Percentiles rank a stretch among this genome's conserved stretches.
Evolutionary conservation across 768 basidiomycete genomes (phyloP).

Genomic region (Amanita polypyramis): DNA sequence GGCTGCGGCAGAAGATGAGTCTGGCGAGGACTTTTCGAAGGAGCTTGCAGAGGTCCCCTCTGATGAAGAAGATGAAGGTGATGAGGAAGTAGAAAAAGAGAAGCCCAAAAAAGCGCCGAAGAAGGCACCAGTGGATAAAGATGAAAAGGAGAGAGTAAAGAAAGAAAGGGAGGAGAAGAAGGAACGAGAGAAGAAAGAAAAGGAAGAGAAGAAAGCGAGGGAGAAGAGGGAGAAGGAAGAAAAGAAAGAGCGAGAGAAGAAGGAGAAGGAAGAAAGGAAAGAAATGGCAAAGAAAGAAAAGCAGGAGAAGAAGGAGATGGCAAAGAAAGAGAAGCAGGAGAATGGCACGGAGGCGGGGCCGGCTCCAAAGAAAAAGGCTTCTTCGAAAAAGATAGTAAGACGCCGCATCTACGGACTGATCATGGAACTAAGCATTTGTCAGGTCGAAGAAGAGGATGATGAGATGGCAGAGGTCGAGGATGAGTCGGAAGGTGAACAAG

Average conservation of each 20-base stretch:
- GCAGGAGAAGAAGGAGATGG: conserved; percentile 20
- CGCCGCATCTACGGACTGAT: not conserved
- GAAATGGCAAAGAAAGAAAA: conserved; percentile 19
- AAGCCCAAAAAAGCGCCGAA: conserved; percentile 28
- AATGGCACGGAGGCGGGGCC: conserved; percentile 11
- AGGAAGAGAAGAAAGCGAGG: not conserved
- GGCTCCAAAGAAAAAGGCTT: conserved; percentile 13
- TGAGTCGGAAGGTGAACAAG: conserved; percentile 33
- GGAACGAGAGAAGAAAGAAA: conserved; percentile 12
- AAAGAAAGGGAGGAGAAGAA: conserved; percentile 21
- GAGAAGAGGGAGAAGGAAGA: conserved; percentile 15
- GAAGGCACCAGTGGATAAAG: conserved; percentile 20
- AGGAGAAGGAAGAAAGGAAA: conserved; percentile 10
- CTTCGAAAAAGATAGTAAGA: conserved; percentile 13
- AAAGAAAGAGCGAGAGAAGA: not conserved
- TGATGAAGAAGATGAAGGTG: conserved; percentile 23
- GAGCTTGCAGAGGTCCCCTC: conserved; percentile 27
- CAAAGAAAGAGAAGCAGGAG: conserved; percentile 26
- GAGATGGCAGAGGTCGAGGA: conserved; percentile 32
- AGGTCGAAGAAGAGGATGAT: conserved; percentile 16
- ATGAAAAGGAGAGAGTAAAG: conserved; percentile 16
- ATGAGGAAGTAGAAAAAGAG: conserved; percentile 27
- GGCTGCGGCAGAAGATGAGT: conserved; percentile 23
- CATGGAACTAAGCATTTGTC: conserved; percentile 20
- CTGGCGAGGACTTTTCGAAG: conserved; percentile 35